Evolutionary conservation across 306 rosid genomes (phyloP).

Genomic region (Lathyrus oleraceus): DNA sequence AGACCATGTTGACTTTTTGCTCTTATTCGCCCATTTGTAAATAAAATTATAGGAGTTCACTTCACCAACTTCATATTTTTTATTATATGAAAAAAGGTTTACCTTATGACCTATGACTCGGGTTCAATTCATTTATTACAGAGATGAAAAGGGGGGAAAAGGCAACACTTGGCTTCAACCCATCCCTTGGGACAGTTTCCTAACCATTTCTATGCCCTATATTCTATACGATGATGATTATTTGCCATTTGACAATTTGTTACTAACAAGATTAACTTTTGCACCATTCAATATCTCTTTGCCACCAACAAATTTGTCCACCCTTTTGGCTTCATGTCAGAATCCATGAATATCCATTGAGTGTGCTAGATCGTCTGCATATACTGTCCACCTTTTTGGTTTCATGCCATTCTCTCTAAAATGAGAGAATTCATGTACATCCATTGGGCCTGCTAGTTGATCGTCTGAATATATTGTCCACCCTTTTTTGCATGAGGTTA

Average conservation of each 20-base stretch:
- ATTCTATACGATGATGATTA: background rate
- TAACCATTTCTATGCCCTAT: background rate
- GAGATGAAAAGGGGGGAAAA: background rate
- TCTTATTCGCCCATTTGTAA: background rate
- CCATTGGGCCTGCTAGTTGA: constrained; percentile 1
- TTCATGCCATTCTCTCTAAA: no score
- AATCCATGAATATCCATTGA: background rate
- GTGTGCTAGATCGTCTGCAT: constrained; percentile 1
- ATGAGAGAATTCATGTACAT: background rate
- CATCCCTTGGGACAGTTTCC: constrained; percentile 10
- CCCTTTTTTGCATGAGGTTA: background rate
- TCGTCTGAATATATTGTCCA: background rate
- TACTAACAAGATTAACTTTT: background rate
- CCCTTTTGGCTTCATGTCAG: background rate
- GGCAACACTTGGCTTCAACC: background rate
- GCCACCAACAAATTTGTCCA: background rate
- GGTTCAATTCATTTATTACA: constrained; percentile 15
- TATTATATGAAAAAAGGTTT: background rate
- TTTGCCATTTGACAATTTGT: background rate
- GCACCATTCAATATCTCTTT: background rate
- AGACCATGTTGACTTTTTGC: background rate
- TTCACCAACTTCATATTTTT: background rate
- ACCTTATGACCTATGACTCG: background rate
- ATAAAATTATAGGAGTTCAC: constrained; percentile 7
- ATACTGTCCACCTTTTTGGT: background rate